These are phyloP conservation scores for Phytophthora ohioensis DNA, from an alignment of 352 stramenopile species.

Conservation along the genomic window DNA sequence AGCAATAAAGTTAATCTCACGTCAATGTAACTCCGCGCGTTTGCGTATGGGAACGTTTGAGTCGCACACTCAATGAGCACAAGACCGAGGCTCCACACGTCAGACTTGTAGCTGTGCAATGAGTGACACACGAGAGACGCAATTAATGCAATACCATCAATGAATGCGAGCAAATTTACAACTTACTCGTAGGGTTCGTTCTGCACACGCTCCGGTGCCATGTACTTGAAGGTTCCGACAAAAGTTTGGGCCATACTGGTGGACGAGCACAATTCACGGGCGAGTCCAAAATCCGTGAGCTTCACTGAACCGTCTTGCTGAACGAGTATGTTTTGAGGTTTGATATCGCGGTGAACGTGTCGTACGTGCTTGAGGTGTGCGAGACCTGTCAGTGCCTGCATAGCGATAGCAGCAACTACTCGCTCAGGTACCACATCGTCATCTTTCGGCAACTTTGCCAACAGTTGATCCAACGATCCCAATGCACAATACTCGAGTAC, in stretches of 20 bases:
- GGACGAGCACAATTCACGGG: conserved; percentile 69
- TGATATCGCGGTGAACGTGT: conserved; percentile 95
- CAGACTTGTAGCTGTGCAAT: conserved; percentile 71
- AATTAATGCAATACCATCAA: conserved; percentile 1
- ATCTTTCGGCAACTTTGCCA: conserved; percentile 18
- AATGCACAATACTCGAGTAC: conserved; percentile 73
- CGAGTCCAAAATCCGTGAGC: conserved; percentile 82
- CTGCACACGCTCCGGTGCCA: conserved; percentile 93
- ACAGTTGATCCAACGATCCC: conserved; percentile 63
- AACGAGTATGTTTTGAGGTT: conserved; percentile 94
- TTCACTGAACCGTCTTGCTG: conserved; percentile 84
- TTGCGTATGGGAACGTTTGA: conserved; percentile 61
- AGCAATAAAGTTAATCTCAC: conserved; percentile 29
- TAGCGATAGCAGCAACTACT: conserved; percentile 64
- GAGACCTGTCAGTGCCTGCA: conserved; percentile 69
- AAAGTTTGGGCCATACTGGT: conserved; percentile 89
- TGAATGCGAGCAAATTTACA: background rate
- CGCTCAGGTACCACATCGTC: conserved; percentile 52
- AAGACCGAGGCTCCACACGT: conserved; percentile 82
- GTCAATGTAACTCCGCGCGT: conserved; percentile 73
- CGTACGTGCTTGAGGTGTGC: conserved; percentile 64
- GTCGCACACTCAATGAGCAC: conserved; percentile 80
- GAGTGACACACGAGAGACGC: background rate
- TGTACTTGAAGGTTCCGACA: conserved; percentile 94
- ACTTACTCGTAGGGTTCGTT: conserved; percentile 80